Conservation (phyloP, 208 protist genomes). For the Trypanosoma brucei region DNA sequence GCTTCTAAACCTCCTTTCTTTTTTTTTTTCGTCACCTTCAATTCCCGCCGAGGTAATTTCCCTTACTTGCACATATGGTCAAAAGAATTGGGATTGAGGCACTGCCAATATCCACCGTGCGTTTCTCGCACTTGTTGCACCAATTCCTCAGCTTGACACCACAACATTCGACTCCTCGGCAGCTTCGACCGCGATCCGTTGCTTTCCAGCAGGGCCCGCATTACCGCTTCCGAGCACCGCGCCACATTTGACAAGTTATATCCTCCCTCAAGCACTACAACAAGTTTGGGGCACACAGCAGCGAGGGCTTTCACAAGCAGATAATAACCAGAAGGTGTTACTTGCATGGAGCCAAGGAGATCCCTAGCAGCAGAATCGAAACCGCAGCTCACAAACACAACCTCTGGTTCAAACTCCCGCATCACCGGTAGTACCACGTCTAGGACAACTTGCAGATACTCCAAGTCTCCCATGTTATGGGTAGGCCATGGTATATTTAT, state of each 20-base stretch:
- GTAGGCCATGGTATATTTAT: conserved; percentile 93
- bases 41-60: too few relatives aligned
- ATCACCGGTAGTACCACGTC: conserved; percentile 90
- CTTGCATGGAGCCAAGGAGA: conserved; percentile 85
- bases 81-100: conserved; percentile 7
- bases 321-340: conserved; percentile 77
- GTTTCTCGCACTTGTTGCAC: conserved; percentile 30
- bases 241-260: conserved; percentile 86
- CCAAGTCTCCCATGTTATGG: conserved; percentile 86
- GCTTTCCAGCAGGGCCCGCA: conserved; percentile 66
- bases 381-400: conserved; percentile 93
- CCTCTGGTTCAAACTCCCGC: conserved; percentile 86
- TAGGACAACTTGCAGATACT: conserved; percentile 92
- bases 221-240: conserved; percentile 70
- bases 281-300: conserved; percentile 40
- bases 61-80: too few relatives aligned
- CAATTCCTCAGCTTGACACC: conserved; percentile 36
- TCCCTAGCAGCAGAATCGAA: conserved; percentile 94
- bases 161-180: conserved; percentile 50
- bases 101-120: conserved; percentile 34
- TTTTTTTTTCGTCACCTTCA: too few relatives aligned
- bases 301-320: conserved; percentile 65
- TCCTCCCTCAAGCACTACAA: conserved; percentile 88
- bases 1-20: too few relatives aligned
- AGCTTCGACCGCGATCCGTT: conserved; percentile 21